These are phyloP conservation scores for Fusarium falciforme DNA, from an alignment of 2,329 filamentous ascomycete genomes.

Conservation along the genomic window DNA sequence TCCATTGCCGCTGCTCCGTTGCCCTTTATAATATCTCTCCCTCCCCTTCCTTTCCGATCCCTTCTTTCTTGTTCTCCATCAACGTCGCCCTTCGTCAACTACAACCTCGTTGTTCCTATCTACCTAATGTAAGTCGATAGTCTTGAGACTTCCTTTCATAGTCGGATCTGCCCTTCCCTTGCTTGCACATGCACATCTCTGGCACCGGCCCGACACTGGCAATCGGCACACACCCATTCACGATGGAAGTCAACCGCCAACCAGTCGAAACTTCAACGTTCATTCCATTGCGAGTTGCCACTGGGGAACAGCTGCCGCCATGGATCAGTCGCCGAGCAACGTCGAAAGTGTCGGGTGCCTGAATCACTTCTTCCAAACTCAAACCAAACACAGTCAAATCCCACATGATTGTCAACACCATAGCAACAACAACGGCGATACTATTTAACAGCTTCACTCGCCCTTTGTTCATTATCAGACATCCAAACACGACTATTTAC, in stretches of 20 bases:
- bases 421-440: not conserved
- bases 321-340: slow-evolving; percentile 1
- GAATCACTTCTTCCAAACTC: not conserved
- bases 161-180: not conserved
- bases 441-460: not conserved
- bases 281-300: not conserved
- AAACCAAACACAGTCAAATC: not conserved
- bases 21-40: slow-evolving; percentile 40
- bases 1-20: slow-evolving; percentile 16
- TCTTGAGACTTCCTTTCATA: slow-evolving; percentile 9
- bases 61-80: slow-evolving; percentile 30
- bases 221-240: not conserved
- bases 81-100: slow-evolving; percentile 37
- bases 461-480: slow-evolving; percentile 7
- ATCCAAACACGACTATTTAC: slow-evolving; percentile 4
- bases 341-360: not conserved
- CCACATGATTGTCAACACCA: not conserved
- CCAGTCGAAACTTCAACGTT: not conserved
- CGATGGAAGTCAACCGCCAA: not conserved
- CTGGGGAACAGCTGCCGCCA: not conserved
- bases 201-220: not conserved
- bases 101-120: slow-evolving; percentile 36
- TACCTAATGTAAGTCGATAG: slow-evolving; percentile 36
- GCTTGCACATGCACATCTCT: not conserved
- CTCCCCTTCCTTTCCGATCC: slow-evolving; percentile 19